Evolutionary conservation across 2,329 filamentous ascomycete genomes (phyloP), one percentile per base, ranked within the genome.

Genomic region (Apiospora koreana): DNA sequence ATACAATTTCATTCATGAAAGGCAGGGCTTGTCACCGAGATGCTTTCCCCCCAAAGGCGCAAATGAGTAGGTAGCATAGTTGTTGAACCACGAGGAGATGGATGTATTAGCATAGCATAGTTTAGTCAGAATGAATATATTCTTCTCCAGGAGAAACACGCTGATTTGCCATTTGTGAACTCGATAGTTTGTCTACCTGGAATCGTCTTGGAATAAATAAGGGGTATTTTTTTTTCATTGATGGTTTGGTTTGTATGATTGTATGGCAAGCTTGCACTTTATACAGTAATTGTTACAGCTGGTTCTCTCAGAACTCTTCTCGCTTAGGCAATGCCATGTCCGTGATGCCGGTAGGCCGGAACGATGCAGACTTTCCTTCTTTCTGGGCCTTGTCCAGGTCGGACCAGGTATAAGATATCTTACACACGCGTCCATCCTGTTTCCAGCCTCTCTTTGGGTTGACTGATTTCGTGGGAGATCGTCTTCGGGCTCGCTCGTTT

Each of bases 101-200:
- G 31, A 31, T 35, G 50, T 58, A 58, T 62, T 62, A 62, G 54
- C 54, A 38, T 62, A 62, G 54, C 54, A 35, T 35, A 62, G 54
- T 62, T 62, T 62, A 62, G 54, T 62, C 54, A 38, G 54, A 62
- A 62, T 62, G 54, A 10, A 62, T 62, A 38, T 62, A 62, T 62
- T 62, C 50, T 62, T 38, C 54, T 62, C 31, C 14, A 1, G 54
- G 31, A 18, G 50, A 58, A 28, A 58, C 7, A 35, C 16, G 21
- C 2, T 6, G 35, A 18, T 10, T 21, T 35, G 14, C 35, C 28
- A 21, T 8, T 31, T 54, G 50, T 35, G 16, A 35, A 28, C 28
- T 58, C 14, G 2, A 31, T 54, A 25, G 16, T 18, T 18, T n/a
- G n/a, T n/a, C n/a, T n/a, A n/a, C n/a, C n/a, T n/a, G n/a, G n/a